phyloP scores from a whole-genome alignment of 2,329 filamentous ascomycete species.

The Colletotrichum acutatum region DNA sequence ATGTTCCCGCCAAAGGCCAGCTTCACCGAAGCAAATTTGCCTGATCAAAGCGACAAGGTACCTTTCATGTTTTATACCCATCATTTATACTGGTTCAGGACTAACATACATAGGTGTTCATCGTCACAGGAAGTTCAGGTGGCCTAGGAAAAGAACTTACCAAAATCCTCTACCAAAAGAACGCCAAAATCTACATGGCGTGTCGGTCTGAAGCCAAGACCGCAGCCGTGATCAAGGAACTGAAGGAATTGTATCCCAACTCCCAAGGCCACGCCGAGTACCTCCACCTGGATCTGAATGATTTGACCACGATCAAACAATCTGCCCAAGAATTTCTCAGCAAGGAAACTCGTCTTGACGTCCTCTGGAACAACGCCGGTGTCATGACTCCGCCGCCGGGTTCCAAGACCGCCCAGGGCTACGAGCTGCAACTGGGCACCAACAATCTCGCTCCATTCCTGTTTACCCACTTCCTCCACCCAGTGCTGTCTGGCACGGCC shows the following conservation, averaged over 20 bases:
- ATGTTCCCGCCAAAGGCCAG: neutral
- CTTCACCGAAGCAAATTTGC: conserved; percentile 9
- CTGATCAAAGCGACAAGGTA: conserved; percentile 16
- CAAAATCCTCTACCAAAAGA: conserved; percentile 59
- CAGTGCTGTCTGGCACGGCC: conserved; percentile 40
- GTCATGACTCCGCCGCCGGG: conserved; percentile 50
- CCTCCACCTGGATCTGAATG: conserved; percentile 49
- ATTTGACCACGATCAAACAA: conserved; percentile 40
- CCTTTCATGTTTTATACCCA: too few species aligned
- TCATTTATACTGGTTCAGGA: neutral
- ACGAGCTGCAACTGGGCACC: conserved; percentile 45
- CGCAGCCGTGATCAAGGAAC: conserved; percentile 9
- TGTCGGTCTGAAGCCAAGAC: conserved; percentile 44
- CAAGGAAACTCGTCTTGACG: conserved; percentile 45
- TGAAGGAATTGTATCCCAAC: conserved; percentile 37
- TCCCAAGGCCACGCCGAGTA: conserved; percentile 48
- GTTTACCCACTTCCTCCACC: conserved; percentile 43
- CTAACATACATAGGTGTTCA: conserved; percentile 37
- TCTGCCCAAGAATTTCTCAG: conserved; percentile 39
- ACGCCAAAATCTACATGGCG: conserved; percentile 61
- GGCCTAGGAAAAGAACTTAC: conserved; percentile 56
- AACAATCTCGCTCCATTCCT: conserved; percentile 44
- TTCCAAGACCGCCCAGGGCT: conserved; percentile 47
- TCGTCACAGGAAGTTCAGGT: conserved; percentile 52
- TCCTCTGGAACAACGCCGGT: conserved; percentile 54